phyloP scores from a whole-genome alignment of 306 rosid species.

The Glycyrrhiza uralensis region DNA sequence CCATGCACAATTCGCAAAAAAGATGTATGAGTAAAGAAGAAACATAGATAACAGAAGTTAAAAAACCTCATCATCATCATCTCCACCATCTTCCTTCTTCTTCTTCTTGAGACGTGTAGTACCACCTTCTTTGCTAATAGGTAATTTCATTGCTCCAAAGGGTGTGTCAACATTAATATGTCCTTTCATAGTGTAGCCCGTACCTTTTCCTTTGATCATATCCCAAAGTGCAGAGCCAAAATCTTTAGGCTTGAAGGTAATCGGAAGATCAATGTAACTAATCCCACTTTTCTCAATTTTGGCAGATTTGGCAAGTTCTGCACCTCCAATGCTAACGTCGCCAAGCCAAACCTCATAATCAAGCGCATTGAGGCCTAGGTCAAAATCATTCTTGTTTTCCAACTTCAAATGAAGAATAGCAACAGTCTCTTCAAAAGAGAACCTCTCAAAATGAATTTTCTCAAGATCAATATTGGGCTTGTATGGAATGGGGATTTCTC shows the following conservation, averaged over 20 bases:
- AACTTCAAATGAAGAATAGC: conserved; percentile 66
- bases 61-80: conserved; percentile 44
- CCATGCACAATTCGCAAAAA: not conserved
- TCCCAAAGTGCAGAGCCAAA: conserved; percentile 88
- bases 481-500: conserved; percentile 82
- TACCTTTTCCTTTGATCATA: conserved; percentile 79
- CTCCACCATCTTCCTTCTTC: conserved; percentile 50
- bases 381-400: conserved; percentile 81
- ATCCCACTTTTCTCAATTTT: conserved; percentile 50
- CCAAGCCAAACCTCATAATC: conserved; percentile 78
- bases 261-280: conserved; percentile 54
- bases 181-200: conserved; percentile 68
- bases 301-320: conserved; percentile 54
- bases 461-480: conserved; percentile 76
- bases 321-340: conserved; percentile 65
- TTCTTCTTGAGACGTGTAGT: conserved; percentile 71
- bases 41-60: not conserved
- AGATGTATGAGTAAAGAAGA: not conserved
- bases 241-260: conserved; percentile 79
- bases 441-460: conserved; percentile 52
- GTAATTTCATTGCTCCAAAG: conserved; percentile 78
- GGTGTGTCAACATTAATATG: conserved; percentile 72
- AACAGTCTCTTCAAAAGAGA: conserved; percentile 71
- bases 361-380: conserved; percentile 50
- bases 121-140: conserved; percentile 70